A percentile compares a stretch with the other conserved stretches of the same genome.
These are phyloP conservation scores for Pittosporum tobira DNA, from an alignment of 129 eudicot species.

Conservation along the genomic window DNA sequence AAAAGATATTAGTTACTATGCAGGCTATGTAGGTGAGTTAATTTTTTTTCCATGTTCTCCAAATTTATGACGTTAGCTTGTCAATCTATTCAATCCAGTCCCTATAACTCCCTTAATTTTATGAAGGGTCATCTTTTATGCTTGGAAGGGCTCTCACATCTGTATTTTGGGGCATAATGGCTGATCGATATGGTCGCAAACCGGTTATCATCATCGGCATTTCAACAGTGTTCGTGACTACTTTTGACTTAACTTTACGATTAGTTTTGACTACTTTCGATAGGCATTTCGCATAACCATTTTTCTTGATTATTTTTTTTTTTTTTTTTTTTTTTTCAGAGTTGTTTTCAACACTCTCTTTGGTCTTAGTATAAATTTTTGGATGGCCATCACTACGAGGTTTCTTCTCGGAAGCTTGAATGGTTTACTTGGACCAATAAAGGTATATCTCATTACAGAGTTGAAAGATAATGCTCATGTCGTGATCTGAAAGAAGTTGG, in stretches of 20 bases:
- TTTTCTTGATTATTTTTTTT: too few species aligned
- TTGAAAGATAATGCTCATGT: background rate
- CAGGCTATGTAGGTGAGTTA: slow-evolving; percentile 72
- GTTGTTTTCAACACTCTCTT: slow-evolving; percentile 77
- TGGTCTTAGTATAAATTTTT: slow-evolving; percentile 64
- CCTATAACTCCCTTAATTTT: slow-evolving; percentile 12
- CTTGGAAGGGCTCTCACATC: slow-evolving; percentile 89
- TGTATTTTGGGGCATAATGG: slow-evolving; percentile 68
- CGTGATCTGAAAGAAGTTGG: too few species aligned
- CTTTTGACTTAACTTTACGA: background rate
- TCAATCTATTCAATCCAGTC: slow-evolving; percentile 4
- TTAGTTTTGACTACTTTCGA: background rate
- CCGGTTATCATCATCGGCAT: slow-evolving; percentile 74
- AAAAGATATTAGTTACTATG: slow-evolving; percentile 82
- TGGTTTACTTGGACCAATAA: slow-evolving; percentile 83
- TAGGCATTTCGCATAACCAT: background rate
- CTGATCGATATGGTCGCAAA: slow-evolving; percentile 89
- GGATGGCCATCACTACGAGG: slow-evolving; percentile 86
- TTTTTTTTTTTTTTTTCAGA: slow-evolving; percentile 52
- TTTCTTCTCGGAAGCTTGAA: slow-evolving; percentile 76
- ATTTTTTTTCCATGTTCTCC: slow-evolving; percentile 2
- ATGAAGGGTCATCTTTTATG: slow-evolving; percentile 75
- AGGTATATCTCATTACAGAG: slow-evolving; percentile 29
- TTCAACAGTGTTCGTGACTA: slow-evolving; percentile 39
- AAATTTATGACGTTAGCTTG: background rate